Base-by-base conservation (phyloP, 257 asterid species). In the Scutellaria baicalensis region DNA sequence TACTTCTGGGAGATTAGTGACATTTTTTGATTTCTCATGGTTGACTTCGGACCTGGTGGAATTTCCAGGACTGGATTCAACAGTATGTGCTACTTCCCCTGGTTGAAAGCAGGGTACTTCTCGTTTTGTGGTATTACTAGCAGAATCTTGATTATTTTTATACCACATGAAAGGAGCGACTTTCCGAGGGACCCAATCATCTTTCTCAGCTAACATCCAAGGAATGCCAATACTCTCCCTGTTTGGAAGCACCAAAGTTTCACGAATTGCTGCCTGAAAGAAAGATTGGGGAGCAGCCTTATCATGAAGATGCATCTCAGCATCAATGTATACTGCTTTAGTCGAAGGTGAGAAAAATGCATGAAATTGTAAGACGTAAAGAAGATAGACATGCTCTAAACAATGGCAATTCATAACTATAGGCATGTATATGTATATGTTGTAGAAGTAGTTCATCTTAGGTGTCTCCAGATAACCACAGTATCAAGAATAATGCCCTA, bases 171-270 rank as follows among this genome's bases (percentile, higher is more conserved):
- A 91, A 52, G 99, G 99, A 54, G 96, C 99, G 0, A 61, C 83
- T 33, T 75, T 82, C 75, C 84, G 76, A 2, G 96, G 96, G 71
- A 83, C 78, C 99, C 99, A 93, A 67, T 93, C 97, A 55, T 91
- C 90, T 81, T 89, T 87, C 76, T 93, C 97, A 0, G 96, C 96
- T 71, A 82, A 50, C 99, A 93, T 93, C 91, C 94, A 91, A 67
- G 95, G 91, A 65, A 93, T 65, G 59, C 81, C 71, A 36, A 86
- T 50, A 72, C 81, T 78, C 77, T 86, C 97, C 48, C 91, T 75
- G 79, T 93, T 87, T 42, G 99, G 99, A 69, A 87, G 92, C 57
- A 93, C 99, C 74, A 89, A 65, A 50, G 95, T 75, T 57, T 93
- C 99, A 55, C 96, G 95, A 64, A 93, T 80, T 48, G 89, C 92